Base-by-base conservation (phyloP, 1,139 yeast genomes). In the Magnusiomyces sp. region DNA sequence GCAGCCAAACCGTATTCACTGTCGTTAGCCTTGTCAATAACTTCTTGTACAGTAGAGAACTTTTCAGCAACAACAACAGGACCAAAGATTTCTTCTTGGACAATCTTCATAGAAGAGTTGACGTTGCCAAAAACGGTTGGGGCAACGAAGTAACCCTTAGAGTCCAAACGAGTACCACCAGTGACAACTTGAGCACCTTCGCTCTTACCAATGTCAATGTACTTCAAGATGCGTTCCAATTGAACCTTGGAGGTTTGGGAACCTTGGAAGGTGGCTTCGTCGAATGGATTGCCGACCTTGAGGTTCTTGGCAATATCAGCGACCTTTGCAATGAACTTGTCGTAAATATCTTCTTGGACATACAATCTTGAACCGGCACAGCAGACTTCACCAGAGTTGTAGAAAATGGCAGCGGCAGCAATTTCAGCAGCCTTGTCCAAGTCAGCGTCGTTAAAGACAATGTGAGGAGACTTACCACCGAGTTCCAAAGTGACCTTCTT, bases 351-450 rank as follows among this genome's bases (percentile, higher is more conserved):
- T 60, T 83, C 89, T 70, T 86, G 95, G 55, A 85, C 79, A 66
- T 80, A 82, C 50, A 85, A 71, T 68, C 95, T 81, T 46, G 95
- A 84, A 58, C 94, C 92, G 41, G 95, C 95, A 65, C 86, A 81
- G 71, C 95, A 86, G 52, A 83, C 90, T 71, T 86, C 95, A 68
- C 95, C 95, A 59, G 86, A 79, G 74, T 86, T 86, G 76, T 76
- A 83, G 78, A 77, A 80, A 62, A 82, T 81, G 64, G 86, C 87
- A 40, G 71, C 61, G 55, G 76, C 70, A 57, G 80, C 74, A 72
- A 79, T 74, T 59, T 75, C 72, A 54, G 83, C 79, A 53, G 94
- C 81, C 60, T 70, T 69, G 52, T 77, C 78, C 51, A 85, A 59
- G 60, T 85, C 79, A 54, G 86, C 86, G 65, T 85, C 94, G 59